phyloP scores from a whole-genome alignment of 2,329 filamentous ascomycete species.

The Claviceps paspali region DNA sequence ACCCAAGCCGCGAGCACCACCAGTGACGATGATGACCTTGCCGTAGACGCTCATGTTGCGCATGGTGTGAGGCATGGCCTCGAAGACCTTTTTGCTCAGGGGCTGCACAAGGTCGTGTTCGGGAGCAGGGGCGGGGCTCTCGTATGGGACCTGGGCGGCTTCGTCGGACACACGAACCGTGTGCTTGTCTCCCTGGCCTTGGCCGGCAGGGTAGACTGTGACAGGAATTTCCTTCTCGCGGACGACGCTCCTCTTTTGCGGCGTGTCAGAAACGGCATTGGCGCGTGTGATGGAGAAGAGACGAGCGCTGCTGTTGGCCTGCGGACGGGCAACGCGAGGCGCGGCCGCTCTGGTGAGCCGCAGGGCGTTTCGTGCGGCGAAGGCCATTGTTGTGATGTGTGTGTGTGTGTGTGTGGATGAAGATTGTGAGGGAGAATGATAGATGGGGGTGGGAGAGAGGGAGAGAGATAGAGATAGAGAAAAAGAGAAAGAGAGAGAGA shows the following conservation, averaged over 20 bases:
- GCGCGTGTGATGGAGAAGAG: constrained; percentile 18
- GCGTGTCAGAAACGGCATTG: constrained; percentile 21
- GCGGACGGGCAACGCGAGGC: constrained; percentile 12
- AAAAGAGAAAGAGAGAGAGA: neutral
- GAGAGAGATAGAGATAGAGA: too few relatives aligned
- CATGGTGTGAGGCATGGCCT: constrained; percentile 47
- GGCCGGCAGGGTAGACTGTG: constrained; percentile 31
- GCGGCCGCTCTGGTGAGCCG: constrained; percentile 18
- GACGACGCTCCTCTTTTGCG: constrained; percentile 35
- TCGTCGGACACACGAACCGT: constrained; percentile 35
- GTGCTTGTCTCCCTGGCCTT: constrained; percentile 39
- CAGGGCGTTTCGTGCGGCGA: constrained; percentile 19
- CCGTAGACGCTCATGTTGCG: constrained; percentile 53
- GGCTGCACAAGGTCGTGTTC: constrained; percentile 35
- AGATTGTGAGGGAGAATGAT: neutral
- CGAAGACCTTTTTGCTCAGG: constrained; percentile 36
- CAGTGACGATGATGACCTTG: constrained; percentile 60
- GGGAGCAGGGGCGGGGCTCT: constrained; percentile 21
- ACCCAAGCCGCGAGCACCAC: constrained; percentile 61
- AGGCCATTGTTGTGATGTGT: constrained; percentile 18
- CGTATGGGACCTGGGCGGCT: constrained; percentile 26
- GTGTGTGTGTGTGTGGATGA: neutral
- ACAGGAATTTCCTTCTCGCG: constrained; percentile 42
- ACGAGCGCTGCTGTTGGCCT: constrained; percentile 14
- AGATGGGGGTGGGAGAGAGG: too few relatives aligned